These are phyloP conservation scores for Epichloe hybrida DNA, from an alignment of 2,329 filamentous ascomycete species.

Conservation along the genomic window DNA sequence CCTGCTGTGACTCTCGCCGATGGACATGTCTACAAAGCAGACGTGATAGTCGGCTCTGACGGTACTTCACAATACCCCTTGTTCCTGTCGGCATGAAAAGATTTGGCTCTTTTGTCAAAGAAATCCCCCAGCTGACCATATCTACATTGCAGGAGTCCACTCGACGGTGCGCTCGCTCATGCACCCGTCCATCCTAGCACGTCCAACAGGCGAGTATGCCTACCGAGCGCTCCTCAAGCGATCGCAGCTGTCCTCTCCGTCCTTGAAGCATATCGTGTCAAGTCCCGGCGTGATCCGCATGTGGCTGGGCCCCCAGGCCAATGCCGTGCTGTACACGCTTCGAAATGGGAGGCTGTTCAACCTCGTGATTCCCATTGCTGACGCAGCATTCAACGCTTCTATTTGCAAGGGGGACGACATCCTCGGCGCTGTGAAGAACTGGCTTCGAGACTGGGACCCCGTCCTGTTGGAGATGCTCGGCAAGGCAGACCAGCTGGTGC, in stretches of 20 bases:
- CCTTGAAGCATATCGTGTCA: neutral
- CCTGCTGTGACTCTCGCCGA: slow-evolving; percentile 3
- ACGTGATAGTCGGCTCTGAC: slow-evolving; percentile 8
- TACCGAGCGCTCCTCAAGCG: slow-evolving; percentile 6
- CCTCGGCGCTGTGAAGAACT: neutral
- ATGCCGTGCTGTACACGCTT: slow-evolving; percentile 6
- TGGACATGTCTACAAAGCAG: slow-evolving; percentile 4
- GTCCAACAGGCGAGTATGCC: slow-evolving; percentile 4
- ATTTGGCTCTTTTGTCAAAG: no score
- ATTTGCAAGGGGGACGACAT: neutral
- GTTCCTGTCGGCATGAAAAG: no score
- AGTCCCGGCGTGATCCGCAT: neutral
- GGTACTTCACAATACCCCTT: slow-evolving; percentile 1
- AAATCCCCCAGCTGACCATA: neutral
- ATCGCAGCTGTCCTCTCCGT: slow-evolving; percentile 1
- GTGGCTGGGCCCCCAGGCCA: slow-evolving; percentile 4
- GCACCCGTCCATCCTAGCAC: slow-evolving; percentile 4
- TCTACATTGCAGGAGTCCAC: slow-evolving; percentile 1
- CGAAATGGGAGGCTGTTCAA: slow-evolving; percentile 3
- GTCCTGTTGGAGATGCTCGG: slow-evolving; percentile 3
- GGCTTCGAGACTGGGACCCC: slow-evolving; percentile 5
- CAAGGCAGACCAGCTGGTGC: slow-evolving; percentile 1
- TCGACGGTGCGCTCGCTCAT: slow-evolving; percentile 4
- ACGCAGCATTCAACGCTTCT: slow-evolving; percentile 2
- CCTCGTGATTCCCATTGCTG: slow-evolving; percentile 3